These are phyloP conservation scores for Argentina anserina DNA, from an alignment of 306 rosid species.

Conservation along the genomic window DNA sequence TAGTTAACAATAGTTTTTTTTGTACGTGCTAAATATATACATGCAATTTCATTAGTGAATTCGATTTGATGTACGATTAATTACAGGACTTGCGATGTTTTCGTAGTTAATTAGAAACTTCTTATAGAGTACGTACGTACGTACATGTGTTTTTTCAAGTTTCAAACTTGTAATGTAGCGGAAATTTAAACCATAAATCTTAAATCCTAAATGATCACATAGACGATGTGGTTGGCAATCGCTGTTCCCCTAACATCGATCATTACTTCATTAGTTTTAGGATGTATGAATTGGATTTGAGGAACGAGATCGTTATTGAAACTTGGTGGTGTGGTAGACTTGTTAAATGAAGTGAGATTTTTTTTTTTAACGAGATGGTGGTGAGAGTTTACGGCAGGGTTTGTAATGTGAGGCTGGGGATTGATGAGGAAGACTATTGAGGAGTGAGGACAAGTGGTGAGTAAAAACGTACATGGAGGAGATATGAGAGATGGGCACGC, in stretches of 20 bases:
- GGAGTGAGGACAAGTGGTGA: conserved; percentile 29
- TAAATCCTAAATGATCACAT: not conserved
- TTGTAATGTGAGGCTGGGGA: not conserved
- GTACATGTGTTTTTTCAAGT: no score
- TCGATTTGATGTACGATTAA: no score
- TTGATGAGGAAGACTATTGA: not conserved
- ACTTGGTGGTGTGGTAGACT: no score
- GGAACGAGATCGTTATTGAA: no score
- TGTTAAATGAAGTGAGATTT: not conserved
- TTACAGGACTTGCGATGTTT: no score
- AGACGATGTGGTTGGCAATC: not conserved
- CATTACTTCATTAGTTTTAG: no score
- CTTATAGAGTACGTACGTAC: not conserved
- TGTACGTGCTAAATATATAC: no score
- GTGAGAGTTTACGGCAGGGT: not conserved
- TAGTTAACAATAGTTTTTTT: no score
- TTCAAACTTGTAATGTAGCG: not conserved
- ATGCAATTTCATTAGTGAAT: not conserved
- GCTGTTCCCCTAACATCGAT: no score
- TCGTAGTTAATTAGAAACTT: no score
- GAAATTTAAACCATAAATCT: not conserved
- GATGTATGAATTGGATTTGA: no score
- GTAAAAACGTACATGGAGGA: conserved; percentile 7
- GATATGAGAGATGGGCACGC: conserved; percentile 16
- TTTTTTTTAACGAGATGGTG: not conserved